Base-by-base conservation (phyloP, 345 rosid genomes). In the Rubroshorea leprosula region DNA sequence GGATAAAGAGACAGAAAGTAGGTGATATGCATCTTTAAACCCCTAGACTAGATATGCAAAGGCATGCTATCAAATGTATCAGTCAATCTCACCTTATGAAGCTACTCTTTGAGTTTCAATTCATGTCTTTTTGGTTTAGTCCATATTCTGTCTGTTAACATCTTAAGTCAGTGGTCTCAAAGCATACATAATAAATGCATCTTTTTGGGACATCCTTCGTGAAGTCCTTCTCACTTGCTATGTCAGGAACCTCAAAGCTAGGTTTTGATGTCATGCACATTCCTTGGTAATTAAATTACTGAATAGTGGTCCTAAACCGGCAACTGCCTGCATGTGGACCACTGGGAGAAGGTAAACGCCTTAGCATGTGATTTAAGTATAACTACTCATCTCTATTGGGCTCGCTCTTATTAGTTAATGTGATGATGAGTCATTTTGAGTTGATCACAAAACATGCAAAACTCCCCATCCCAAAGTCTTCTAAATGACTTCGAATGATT, bases 21-120 rank as follows among this genome's bases (percentile, higher is more conserved):
- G 25, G 15, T 6, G 9, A 14, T 23, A 23, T 16, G 26, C n/a
- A 1, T 51, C 24, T 31, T 23, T 51, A 24, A 25, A 2, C 41
- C 16, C 11, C 23, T 23, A 44, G 41, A 3, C 35, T 29, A 29
- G 35, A 29, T 14, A 44, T 44, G 47, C 47, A 51, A 51, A 51
- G 16, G 29, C 31, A 11, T 51, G 29, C 23, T 23, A 23, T 51
- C 55, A 51, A 45, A 24, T 51, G 55, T 51, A 51, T 51, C 19
- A 23, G 5, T n/a, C 17, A 13, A 44, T 16, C 47, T 44, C 14
- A 44, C 12, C 41, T 10, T 3, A 13, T 10, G 41, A 35, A 35
- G 41, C 41, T 35, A 35, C 41, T 35, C 41, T 6, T 35, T 3
- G 31, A 27, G 31, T 8, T 27, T 8, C 8, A 27, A 27, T 27